A percentile compares a stretch with the other conserved stretches of the same genome.
Conservation (phyloP, 2,329 filamentous ascomycete genomes). For the Aspergillus sp. region DNA sequence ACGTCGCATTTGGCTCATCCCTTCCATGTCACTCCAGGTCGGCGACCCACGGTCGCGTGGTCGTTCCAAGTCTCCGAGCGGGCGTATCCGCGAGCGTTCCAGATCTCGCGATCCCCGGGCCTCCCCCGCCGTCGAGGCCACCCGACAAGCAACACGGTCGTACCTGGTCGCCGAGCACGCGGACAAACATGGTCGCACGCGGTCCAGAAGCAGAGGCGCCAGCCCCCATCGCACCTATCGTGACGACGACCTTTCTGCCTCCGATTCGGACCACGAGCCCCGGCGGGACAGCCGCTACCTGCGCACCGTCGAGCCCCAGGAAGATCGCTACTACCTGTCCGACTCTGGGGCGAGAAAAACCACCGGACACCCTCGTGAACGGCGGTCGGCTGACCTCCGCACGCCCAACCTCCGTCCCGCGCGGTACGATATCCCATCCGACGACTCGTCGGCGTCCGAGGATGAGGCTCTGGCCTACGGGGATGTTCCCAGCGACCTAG, state of each 20-base stretch:
- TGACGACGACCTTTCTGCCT: slow-evolving; percentile 17
- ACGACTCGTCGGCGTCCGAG: slow-evolving; percentile 28
- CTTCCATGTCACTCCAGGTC: slow-evolving; percentile 37
- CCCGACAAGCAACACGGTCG: slow-evolving; percentile 11
- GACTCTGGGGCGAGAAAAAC: slow-evolving; percentile 20
- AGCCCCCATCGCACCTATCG: slow-evolving; percentile 17
- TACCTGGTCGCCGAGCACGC: slow-evolving; percentile 29
- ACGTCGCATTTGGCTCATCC: slow-evolving; percentile 2
- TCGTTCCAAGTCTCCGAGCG: slow-evolving; percentile 45
- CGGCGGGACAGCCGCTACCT: slow-evolving; percentile 13
- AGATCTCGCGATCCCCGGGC: slow-evolving; percentile 39
- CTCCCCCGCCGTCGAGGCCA: slow-evolving; percentile 25
- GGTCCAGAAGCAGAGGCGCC: slow-evolving; percentile 17
- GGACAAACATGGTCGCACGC: slow-evolving; percentile 24
- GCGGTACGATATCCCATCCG: slow-evolving; percentile 21
- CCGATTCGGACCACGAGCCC: slow-evolving; percentile 21
- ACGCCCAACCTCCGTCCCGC: slow-evolving; percentile 20
- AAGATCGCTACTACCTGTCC: slow-evolving; percentile 27
- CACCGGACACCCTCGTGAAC: slow-evolving; percentile 8
- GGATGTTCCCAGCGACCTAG: slow-evolving; percentile 19
- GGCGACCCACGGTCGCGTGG: slow-evolving; percentile 42
- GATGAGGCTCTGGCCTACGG: slow-evolving; percentile 40
- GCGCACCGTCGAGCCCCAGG: slow-evolving; percentile 12
- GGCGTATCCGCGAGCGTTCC: slow-evolving; percentile 40
- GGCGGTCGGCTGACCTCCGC: slow-evolving; percentile 10